Evolutionary conservation across 2,329 filamentous ascomycete genomes (phyloP), one percentile per base, ranked within the genome.

Genomic region (Graphiopsis chlorocephala): DNA sequence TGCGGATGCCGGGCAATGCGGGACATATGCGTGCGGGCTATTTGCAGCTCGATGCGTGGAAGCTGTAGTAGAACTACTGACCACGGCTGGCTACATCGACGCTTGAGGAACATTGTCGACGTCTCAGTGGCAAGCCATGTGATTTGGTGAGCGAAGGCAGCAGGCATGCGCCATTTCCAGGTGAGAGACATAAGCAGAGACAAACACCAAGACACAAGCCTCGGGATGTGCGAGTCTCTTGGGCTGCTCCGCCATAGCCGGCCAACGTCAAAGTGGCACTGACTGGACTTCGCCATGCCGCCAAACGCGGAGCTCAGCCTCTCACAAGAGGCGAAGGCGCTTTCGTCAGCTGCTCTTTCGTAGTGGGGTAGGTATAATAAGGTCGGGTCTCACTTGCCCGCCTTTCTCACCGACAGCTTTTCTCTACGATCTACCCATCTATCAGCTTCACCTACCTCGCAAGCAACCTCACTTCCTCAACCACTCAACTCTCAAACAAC

Each of bases 311-410:
- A 53, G 47, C 59, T 61, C 59, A 48, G 57, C 59, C 59, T 42
- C 47, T 23, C 29, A 45, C 38, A 45, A n/a, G n/a, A 45, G 38
- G 25, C 47, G 47, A 29, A 59, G 47, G 47, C 28, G 59, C 52
- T 61, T 29, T 61, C 59, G 59, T 61, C 59, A 61, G 59, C 59
- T 61, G 59, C 29, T 33, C 45, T n/a, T 33, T 62, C 15, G 7
- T 55, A 56, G 28, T 35, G 45, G 47, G 31, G 42, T 35, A 48
- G 23, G 38, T 52, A 28, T 50, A 56, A 33, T 31, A 33, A 33
- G 29, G 52, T 31, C 52, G 17, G 52, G 48, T 42, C 55, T 33
- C 64, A 55, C 53, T 31, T 59, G 42, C 59, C 59, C 45, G 53
- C 55, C 26, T 52, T 52, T 61, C 28, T 47, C 63, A 61, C 61